Base-by-base conservation (phyloP, 805 yeast genomes). In the Diddensiella transvaalensis region DNA sequence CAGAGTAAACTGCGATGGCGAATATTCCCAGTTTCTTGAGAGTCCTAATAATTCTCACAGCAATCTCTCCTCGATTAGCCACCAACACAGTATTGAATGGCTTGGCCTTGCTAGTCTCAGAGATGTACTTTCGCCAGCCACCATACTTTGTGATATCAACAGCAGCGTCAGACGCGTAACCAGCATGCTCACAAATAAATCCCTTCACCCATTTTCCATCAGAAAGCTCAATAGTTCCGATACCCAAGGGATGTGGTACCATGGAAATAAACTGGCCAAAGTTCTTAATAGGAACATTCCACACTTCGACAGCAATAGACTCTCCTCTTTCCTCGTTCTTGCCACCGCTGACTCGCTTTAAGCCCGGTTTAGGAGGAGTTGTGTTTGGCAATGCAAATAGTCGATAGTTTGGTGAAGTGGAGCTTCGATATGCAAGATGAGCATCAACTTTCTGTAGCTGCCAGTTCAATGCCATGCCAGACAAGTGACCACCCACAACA, bases 11-110 rank as follows among this genome's bases (percentile, higher is more conserved):
- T 3, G 98, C 93, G 57, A 91, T 83, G 1, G 96, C 73, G 55
- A 74, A 77, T 59, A 93, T 87, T 2, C 80, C 80, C 55, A 93
- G 65, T 65, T 83, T 84, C 67, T 86, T 87, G 63, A 91, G 73
- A 17, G 99, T 90, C 63, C 79, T 84, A 62, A 91, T 88, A 58
- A 93, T 88, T 61, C 99, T 76, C 24, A 90, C 97, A 1, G 99
- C 97, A 60, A 91, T 91, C 70, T 91, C 99, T 65, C 98, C 98
- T 70, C 99, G 80, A 73, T 91, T 91, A 36, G 98, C 98, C 47
- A 91, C 93, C 48, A 91, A 75, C n/a, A 91, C 96, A 8, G 84
- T 77, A 18, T 81, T 74, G 69, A 89, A 88, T 1, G 95, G 93
- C 60, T 78, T 79, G 49, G 69, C 69, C 62, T 69, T 50, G 46